Base-by-base conservation (phyloP, 352 stramenopile genomes). In the Pythium guiyangense region DNA sequence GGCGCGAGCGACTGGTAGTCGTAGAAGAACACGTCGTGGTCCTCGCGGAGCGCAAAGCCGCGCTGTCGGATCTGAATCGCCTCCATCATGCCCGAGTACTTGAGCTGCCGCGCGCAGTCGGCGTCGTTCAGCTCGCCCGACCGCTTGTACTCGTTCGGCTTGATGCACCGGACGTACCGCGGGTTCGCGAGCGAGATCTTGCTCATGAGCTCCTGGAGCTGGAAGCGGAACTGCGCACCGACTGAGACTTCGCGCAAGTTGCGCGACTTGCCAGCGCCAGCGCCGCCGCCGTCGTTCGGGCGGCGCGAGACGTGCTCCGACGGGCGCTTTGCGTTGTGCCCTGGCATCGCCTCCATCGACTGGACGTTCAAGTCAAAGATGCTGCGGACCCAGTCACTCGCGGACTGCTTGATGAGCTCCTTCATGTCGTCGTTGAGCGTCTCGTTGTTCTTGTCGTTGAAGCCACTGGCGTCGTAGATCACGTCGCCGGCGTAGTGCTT, bases 391-490 rank as follows among this genome's bases (percentile, higher is more conserved):
- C 84, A 96, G 39, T 88, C 76, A 51, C 79, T 94, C 54, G 72
- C 65, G 5, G 82, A 94, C 63, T 93, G 76, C 14, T 94, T 88
- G 51, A 96, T 90, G 12, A 97, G 68, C 57, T 97, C 88, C 70
- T 96, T 96, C 86, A 96, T 95, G 54, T 97, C 91, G 60, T 96
- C 88, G 59, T 97, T 96, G 59, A 99, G 62, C 49, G 90, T 98
- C 67, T 99, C 97, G 57, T 98, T 97, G 84, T 99, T 99, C 74
- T 99, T 99, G 66, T 99, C 96, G 31, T 99, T 97, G 68, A 99
- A 99, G 34, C 93, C 93, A 59, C 86, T 97, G 0, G 91, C 96
- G 60, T 97, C 97, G 74, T 99, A 99, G 42, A 96, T 90, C 15
- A 99, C 96, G 62, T 98, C 92, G 31, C 96, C 97, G 15, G 88